phyloP scores from a whole-genome alignment of 257 asterid species.

The Coffea eugenioides region DNA sequence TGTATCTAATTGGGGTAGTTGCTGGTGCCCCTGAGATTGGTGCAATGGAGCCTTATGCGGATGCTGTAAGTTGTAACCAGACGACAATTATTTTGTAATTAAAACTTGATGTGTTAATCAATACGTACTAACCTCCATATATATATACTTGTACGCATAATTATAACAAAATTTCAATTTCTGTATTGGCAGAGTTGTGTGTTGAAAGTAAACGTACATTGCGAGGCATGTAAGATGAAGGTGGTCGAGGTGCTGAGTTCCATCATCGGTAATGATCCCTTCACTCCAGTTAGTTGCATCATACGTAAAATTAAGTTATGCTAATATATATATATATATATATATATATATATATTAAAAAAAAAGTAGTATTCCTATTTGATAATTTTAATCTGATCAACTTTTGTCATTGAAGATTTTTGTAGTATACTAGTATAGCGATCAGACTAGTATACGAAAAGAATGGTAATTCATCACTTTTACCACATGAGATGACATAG shows the following conservation, averaged over 20 bases:
- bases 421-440: no score
- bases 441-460: no score
- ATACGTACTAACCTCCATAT: not conserved
- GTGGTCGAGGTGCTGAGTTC: not conserved
- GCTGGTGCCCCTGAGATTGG: not conserved
- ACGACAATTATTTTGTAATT: no score
- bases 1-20: not conserved
- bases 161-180: not conserved
- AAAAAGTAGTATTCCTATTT: no score
- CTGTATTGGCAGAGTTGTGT: not conserved
- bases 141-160: not conserved
- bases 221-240: conserved; percentile 8
- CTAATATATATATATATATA: no score
- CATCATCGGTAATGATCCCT: not conserved
- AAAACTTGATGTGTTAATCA: no score
- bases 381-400: no score
- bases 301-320: no score
- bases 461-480: no score
- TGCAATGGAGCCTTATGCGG: not conserved
- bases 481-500: no score
- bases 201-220: conserved; percentile 1
- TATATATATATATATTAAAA: no score
- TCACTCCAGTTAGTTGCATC: not conserved
- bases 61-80: not conserved
- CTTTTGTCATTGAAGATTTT: no score